These are phyloP conservation scores for Candida montana DNA, from an alignment of 805 yeast genomes.

Conservation along the genomic window DNA sequence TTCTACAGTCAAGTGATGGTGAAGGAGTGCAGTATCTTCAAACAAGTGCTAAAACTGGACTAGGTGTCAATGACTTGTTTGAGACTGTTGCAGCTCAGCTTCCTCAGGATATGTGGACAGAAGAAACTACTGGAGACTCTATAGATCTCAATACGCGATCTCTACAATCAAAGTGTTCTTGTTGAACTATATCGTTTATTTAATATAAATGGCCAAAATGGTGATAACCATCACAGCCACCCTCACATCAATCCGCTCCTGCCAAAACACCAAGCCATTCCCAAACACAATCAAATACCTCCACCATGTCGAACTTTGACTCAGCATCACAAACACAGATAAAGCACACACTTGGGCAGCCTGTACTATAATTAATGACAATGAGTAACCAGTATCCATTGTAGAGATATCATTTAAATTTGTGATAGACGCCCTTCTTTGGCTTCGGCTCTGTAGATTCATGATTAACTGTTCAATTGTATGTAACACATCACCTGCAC, in stretches of 20 bases:
- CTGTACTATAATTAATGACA: background rate
- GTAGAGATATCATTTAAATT: background rate
- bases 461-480: conserved; percentile 21
- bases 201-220: no score
- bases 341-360: background rate
- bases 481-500: conserved; percentile 34
- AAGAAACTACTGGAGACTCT: conserved; percentile 20
- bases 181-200: background rate
- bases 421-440: background rate
- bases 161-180: background rate
- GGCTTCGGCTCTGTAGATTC: background rate
- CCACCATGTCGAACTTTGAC: background rate
- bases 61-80: conserved; percentile 46
- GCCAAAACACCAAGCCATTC: conserved; percentile 1
- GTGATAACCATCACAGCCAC: background rate
- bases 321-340: background rate
- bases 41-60: conserved; percentile 57
- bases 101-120: conserved; percentile 29
- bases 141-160: conserved; percentile 26
- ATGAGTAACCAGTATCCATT: background rate
- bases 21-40: conserved; percentile 11
- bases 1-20: conserved; percentile 1
- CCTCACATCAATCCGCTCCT: background rate
- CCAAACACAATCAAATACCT: conserved; percentile 1
- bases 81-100: conserved; percentile 41